A percentile compares a stretch with the other conserved stretches of the same genome.
Conservation (phyloP, 129 eudicot genomes). For the Pseudognaphalium luteoalbum region DNA sequence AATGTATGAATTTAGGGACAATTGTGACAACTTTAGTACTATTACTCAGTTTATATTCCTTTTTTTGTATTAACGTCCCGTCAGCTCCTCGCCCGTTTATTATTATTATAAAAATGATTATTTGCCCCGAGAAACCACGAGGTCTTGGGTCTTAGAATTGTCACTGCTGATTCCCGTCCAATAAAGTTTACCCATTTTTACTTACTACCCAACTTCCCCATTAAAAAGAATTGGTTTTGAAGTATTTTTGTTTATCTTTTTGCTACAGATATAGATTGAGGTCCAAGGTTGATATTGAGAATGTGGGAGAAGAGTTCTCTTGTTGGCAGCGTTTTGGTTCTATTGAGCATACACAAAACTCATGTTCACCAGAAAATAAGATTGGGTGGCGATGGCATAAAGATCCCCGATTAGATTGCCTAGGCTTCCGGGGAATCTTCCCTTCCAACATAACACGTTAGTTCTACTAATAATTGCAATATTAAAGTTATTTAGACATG, state of each 20-base stretch:
- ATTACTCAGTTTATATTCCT: too few relatives aligned
- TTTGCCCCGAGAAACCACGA: too few relatives aligned
- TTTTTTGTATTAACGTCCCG: too few relatives aligned
- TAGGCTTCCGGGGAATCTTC: constrained; percentile 83
- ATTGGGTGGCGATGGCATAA: constrained; percentile 75
- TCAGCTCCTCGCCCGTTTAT: too few relatives aligned
- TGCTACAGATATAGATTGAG: constrained; percentile 78
- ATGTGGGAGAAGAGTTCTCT: constrained; percentile 53
- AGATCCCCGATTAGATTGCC: constrained; percentile 75
- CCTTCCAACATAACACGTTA: constrained; percentile 66
- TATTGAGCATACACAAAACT: constrained; percentile 50
- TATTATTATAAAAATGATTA: too few relatives aligned
- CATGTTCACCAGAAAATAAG: constrained; percentile 55
- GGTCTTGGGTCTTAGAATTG: too few relatives aligned
- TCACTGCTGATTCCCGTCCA: too few relatives aligned
- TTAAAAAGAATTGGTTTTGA: neutral
- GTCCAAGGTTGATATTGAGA: constrained; percentile 86
- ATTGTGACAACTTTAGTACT: too few relatives aligned
- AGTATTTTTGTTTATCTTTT: neutral
- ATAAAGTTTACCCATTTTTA: too few relatives aligned
- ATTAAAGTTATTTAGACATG: too few relatives aligned
- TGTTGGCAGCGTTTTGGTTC: constrained; percentile 86
- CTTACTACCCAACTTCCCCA: too few relatives aligned
- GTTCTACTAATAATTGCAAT: neutral
- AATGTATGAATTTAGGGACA: too few relatives aligned